phyloP scores from a whole-genome alignment of 1,139 yeast genomes.

The Taphrina betulina region DNA sequence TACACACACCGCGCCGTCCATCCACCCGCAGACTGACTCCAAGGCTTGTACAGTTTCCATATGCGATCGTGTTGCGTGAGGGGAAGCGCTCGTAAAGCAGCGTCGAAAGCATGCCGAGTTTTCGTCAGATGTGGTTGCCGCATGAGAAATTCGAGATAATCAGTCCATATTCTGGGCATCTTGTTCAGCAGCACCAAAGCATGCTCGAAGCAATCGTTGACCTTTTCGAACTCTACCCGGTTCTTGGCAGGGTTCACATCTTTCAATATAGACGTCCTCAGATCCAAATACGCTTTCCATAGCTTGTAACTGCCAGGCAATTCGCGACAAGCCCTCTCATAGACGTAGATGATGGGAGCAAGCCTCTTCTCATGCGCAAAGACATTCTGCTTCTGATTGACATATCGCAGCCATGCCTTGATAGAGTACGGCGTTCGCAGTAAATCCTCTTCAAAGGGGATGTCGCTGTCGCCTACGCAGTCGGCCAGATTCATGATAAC shows the following conservation, averaged over 20 bases:
- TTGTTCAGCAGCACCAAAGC: conserved; percentile 51
- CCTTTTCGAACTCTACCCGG: conserved; percentile 44
- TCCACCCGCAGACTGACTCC: conserved; percentile 53
- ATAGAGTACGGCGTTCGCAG: conserved; percentile 50
- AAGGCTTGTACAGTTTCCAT: conserved; percentile 61
- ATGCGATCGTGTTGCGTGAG: conserved; percentile 55
- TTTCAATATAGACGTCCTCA: conserved; percentile 46
- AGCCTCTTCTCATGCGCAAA: conserved; percentile 40
- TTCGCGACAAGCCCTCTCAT: conserved; percentile 55
- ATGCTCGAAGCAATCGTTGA: conserved; percentile 52
- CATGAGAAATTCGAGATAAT: conserved; percentile 53
- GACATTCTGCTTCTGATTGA: conserved; percentile 44
- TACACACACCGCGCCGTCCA: conserved; percentile 50
- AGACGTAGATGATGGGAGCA: conserved; percentile 49
- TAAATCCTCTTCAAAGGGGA: conserved; percentile 53
- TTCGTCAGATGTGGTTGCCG: conserved; percentile 48
- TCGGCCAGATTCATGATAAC: conserved; percentile 1
- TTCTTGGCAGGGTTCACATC: conserved; percentile 44
- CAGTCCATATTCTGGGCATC: conserved; percentile 58
- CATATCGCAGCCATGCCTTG: conserved; percentile 58
- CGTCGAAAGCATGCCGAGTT: conserved; percentile 55
- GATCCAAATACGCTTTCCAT: conserved; percentile 57
- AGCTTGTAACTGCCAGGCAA: conserved; percentile 56
- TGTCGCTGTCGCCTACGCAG: conserved; percentile 42
- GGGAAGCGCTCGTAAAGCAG: conserved; percentile 55